phyloP scores from a whole-genome alignment of 75 land plant species.

The Pinus tabuliformis region DNA sequence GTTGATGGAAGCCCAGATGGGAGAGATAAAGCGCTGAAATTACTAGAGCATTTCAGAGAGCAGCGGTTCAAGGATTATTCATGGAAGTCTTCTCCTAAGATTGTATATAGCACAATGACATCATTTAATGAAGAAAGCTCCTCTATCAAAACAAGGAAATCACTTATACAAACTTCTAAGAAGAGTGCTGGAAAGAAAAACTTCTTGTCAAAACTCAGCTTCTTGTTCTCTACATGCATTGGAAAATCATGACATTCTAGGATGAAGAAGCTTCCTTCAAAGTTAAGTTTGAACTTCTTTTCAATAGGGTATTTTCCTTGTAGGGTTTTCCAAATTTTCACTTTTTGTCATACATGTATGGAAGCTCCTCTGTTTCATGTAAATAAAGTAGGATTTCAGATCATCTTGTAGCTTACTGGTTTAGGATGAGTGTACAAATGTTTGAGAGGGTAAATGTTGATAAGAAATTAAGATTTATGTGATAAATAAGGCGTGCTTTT shows the following conservation, averaged over 20 bases:
- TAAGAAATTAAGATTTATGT: not conserved
- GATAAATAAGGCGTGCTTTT: slow-evolving; percentile 4
- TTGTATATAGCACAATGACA: not conserved
- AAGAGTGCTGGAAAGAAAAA: not conserved
- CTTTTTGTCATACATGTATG: not conserved
- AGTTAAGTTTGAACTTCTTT: not conserved
- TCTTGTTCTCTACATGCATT: not conserved
- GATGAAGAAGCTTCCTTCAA: not conserved
- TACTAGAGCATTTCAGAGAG: slow-evolving; percentile 70
- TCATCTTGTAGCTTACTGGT: not conserved
- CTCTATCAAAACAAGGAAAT: not conserved
- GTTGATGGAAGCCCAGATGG: slow-evolving; percentile 59
- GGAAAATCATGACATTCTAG: not conserved
- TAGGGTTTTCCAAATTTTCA: not conserved
- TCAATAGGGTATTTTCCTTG: not conserved
- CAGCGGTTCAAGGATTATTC: slow-evolving; percentile 4
- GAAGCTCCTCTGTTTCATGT: not conserved
- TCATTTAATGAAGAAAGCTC: not conserved
- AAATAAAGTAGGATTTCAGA: not conserved
- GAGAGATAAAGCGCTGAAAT: slow-evolving; percentile 55
- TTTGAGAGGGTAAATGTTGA: not conserved
- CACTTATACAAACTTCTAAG: not conserved
- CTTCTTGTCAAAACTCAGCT: slow-evolving; percentile 4
- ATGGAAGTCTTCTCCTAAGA: not conserved
- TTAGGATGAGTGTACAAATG: not conserved